Conservation (phyloP, 148 eudicot genomes). For the Simmondsia chinensis region DNA sequence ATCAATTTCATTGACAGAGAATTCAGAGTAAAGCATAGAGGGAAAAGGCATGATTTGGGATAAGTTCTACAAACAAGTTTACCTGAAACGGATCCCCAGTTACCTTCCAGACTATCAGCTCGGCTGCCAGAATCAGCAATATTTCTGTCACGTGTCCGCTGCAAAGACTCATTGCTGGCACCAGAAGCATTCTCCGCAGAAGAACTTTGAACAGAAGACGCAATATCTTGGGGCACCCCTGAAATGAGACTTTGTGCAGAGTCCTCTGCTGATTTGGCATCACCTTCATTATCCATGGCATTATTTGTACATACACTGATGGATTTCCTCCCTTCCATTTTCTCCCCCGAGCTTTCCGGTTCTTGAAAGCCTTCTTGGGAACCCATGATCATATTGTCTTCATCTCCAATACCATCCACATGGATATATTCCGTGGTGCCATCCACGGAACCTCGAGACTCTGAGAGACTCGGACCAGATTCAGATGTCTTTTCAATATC, state of each 20-base stretch:
- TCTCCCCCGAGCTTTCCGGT: conserved; percentile 3
- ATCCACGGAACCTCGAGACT: conserved; percentile 8
- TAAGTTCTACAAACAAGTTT: background rate
- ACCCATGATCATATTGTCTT: conserved; percentile 3
- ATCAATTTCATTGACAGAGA: background rate
- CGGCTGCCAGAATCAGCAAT: conserved; percentile 35
- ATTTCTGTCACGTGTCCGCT: conserved; percentile 14
- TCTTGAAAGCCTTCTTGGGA: conserved; percentile 2
- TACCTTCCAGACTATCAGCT: conserved; percentile 49
- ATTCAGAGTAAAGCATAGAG: background rate
- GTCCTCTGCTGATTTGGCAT: conserved; percentile 3
- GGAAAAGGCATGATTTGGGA: background rate
- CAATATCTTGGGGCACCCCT: conserved; percentile 9
- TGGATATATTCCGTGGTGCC: too few relatives aligned
- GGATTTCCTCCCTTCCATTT: conserved; percentile 1
- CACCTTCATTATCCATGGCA: conserved; percentile 2
- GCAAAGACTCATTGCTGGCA: conserved; percentile 22
- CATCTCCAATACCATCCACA: conserved; percentile 4
- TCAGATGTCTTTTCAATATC: conserved; percentile 6
- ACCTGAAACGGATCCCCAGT: conserved; percentile 74
- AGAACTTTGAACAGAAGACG: conserved; percentile 12
- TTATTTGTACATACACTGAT: background rate
- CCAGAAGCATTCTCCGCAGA: conserved; percentile 10
- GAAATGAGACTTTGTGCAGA: conserved; percentile 5
- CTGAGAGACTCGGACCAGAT: conserved; percentile 4